Base-by-base conservation (phyloP, 208 protist genomes). In the Acanthamoeba pearcei region DNA sequence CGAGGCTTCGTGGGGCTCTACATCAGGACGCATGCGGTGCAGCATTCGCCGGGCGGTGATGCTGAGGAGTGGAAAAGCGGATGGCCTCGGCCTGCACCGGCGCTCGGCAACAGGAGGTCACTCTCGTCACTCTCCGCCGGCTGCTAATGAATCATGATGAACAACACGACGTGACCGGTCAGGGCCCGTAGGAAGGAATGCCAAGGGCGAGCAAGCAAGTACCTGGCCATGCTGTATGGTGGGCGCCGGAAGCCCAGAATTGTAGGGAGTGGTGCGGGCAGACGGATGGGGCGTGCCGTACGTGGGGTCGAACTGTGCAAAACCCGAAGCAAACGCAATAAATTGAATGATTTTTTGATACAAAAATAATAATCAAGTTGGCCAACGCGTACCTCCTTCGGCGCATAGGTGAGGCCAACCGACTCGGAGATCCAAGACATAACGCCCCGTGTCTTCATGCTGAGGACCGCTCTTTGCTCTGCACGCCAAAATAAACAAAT, bases 381-480 rank as follows among this genome's bases (percentile, higher is more conserved):
- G 24, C 35, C 29, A 12, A 8, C 15, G 19, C 24, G 62, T 80
- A 80, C 72, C 24, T 80, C 24, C 38, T 80, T 19, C 1, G 72
- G 72, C 1, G 35, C 24, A 22, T 80, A 80, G 35, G 72, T 80
- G 38, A 80, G 72, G 38, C 72, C 72, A 29, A 80, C 32, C 9
- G 72, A 80, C 72, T 32, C 35, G 24, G 72, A 80, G 29, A 80
- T 49, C 24, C 32, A 80, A 27, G 72, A 80, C 72, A 80, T 15
- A 0, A 80, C 35, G 35, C 72, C 72, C 46, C 38, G 29, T 24
- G 35, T 22, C 72, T 24, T 68, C 17, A 80, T 27, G 72, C 38
- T 80, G 29, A 80, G 1, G 29, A 27, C n/a, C 19, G 72, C 72
- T 80, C 72, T 19, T 80, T 80, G 72, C 10, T 80, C 72, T 80